Base-by-base conservation (phyloP, 768 basidiomycete species). In the Leccinum fibrillosum region DNA sequence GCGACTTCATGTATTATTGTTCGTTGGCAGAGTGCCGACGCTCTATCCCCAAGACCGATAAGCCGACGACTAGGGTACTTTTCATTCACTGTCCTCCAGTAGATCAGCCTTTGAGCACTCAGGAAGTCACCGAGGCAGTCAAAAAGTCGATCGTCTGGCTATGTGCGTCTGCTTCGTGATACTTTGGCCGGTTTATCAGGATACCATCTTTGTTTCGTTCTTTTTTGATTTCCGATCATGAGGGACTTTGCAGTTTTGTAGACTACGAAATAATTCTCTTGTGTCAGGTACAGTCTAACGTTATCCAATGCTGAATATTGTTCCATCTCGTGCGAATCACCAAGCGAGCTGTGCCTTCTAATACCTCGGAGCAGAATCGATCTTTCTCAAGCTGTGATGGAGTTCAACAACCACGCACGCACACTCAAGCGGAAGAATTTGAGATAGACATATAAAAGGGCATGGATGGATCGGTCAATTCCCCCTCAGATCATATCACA, bases 1-100 rank as follows among this genome's bases (percentile, higher is more conserved):
- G 86, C 67, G 89, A 90, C 73, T 90, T 86, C 69, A 81, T 86
- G 58, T 89, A 86, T 69, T 91, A 88, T 65, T 86, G 86, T 66
- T 89, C 87, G 10, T 78, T 90, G 26, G 86, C 87, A 5, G 88
- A 89, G 67, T 79, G 82, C 26, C 82, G 80, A 65, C 81, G 85
- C 3, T 61, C 59, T 8, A 62, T 59, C n/a, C 57, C 64, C 34
- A 72, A 74, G 50, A 69, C 50, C 35, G 71, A 72, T 51, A 73
- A 69, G 26, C 70, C 71, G 13, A 64, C 59, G 7, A 68, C 70
- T 17, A 77, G 74, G 53, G 86, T 90, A 50, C 72, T 90, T 7
- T 88, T 88, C 70, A 71, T 90, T 64, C 89, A 90, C 66, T 88
- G 86, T 64, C 85, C 86, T 11, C 89, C 89, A 0, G 79, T 84